Evolutionary conservation across 2,329 filamentous ascomycete species (phyloP), one percentile per base, ranked within the genome.

Genomic region (Colletotrichum caudatum): DNA sequence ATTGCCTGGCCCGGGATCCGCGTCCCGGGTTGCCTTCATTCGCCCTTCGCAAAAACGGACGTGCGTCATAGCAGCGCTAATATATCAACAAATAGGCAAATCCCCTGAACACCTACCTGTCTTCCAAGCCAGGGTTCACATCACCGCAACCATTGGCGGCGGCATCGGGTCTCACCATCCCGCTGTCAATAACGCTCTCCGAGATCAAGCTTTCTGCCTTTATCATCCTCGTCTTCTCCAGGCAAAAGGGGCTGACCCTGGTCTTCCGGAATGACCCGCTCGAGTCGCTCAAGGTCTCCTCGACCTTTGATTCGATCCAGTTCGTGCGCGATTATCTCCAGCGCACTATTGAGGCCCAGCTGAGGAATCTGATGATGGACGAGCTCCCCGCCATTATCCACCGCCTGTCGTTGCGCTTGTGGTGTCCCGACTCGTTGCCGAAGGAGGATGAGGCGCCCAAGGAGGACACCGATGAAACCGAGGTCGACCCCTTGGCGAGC

Each of bases 221-320:
- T 81, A 97, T 99, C 76, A 98, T 99, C 70, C 83, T 99, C 61
- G 96, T 99, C 73, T 99, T 99, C 80, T 98, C 95, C 3, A 95
- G 94, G 80, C 94, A 97, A 83, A 99, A 99, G 80, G 96, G 96
- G 26, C 88, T 99, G 69, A 99, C 96, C 1, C 87, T 99, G 59
- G 96, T 99, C 56, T 99, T 99, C 81, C 92, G 96, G 77, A 98
- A 99, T 88, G 96, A 99, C 80, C 96, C 96, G 5, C 90, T 99
- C 73, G 96, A 99, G 80, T 98, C 95, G 5, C 90, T 99, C 78
- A 98, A 98, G 84, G 96, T 99, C 75, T 98, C 95, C 0, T 98
- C 95, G 76, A 99, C 96, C 56, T 99, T 99, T 82, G 96, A 99
- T 84, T 97, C 95, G 16, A 99, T 99, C 78, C 95, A 96, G 56